These are phyloP conservation scores for Venturia oleaginea DNA, from an alignment of 2,329 filamentous ascomycete genomes.

Conservation along the genomic window DNA sequence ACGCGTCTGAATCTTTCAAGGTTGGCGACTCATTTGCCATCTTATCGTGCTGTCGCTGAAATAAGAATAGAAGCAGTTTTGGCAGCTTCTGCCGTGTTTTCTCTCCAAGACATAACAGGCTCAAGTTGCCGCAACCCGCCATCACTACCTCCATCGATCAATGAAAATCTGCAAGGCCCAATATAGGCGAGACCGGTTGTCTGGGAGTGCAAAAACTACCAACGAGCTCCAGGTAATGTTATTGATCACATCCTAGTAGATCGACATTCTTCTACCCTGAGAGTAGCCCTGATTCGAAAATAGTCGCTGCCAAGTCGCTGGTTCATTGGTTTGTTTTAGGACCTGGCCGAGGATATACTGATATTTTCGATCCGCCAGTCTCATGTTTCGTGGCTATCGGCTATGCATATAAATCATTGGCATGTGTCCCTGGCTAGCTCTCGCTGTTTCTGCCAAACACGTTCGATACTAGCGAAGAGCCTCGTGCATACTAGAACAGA, in stretches of 20 bases:
- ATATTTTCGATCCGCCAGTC: neutral
- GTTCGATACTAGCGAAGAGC: neutral
- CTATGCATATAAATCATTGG: neutral
- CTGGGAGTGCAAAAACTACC: neutral
- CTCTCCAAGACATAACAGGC: neutral
- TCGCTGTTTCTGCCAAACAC: neutral
- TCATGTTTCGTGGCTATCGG: neutral
- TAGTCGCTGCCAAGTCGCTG: neutral
- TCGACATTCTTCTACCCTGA: neutral
- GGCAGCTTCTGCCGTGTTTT: neutral
- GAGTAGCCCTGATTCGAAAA: neutral
- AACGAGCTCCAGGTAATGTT: neutral
- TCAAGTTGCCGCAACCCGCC: neutral
- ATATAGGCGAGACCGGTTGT: neutral
- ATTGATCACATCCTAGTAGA: neutral
- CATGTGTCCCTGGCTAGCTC: neutral
- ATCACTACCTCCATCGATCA: neutral
- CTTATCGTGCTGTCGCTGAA: neutral
- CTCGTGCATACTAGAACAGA: neutral
- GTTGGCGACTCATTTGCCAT: neutral
- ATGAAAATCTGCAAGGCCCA: neutral
- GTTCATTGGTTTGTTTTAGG: neutral
- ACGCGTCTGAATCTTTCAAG: too few relatives aligned
- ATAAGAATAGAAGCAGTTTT: neutral
- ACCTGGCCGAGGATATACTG: neutral